Percentiles rank a stretch among this genome's conserved stretches.
These are phyloP conservation scores for Cercospora zeae-maydis DNA, from an alignment of 2,329 filamentous ascomycete genomes.

Conservation along the genomic window DNA sequence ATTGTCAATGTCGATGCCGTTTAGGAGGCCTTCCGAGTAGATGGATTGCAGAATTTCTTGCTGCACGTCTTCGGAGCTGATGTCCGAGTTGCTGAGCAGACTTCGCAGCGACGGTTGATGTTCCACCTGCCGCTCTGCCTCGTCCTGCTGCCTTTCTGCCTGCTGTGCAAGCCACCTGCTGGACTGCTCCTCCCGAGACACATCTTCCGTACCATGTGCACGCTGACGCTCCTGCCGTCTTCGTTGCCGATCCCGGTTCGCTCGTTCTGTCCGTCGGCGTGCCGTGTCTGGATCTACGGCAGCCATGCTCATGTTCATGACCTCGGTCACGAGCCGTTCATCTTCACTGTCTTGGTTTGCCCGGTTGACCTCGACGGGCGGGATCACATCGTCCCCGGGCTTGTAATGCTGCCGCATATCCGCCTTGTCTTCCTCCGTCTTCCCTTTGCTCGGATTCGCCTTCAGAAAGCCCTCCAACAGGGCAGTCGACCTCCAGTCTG, in stretches of 20 bases:
- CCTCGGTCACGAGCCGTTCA: conserved; percentile 64
- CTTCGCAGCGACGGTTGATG: conserved; percentile 88
- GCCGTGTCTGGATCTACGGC: conserved; percentile 50
- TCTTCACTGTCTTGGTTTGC: conserved; percentile 56
- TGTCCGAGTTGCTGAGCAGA: conserved; percentile 73
- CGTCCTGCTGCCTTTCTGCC: conserved; percentile 22
- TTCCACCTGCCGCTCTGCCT: conserved; percentile 54
- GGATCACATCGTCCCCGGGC: conserved; percentile 76
- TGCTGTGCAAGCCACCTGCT: conserved; percentile 18
- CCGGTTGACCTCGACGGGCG: conserved; percentile 56
- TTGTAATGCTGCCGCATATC: conserved; percentile 74
- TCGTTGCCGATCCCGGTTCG: conserved; percentile 17
- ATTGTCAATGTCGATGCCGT: conserved; percentile 84
- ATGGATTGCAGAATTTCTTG: conserved; percentile 87
- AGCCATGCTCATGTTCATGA: conserved; percentile 68
- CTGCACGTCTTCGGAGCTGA: conserved; percentile 74
- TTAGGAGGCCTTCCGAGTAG: conserved; percentile 77
- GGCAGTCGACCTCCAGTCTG: conserved; percentile 86
- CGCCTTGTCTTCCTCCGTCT: conserved; percentile 67
- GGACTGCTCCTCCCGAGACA: conserved; percentile 10
- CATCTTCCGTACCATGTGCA: conserved; percentile 12
- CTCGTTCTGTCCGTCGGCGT: conserved; percentile 25
- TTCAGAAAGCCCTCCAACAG: conserved; percentile 83
- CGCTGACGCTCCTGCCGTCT: conserved; percentile 18
- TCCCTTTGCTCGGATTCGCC: conserved; percentile 72